Conservation (phyloP, 1,284 basidiomycete genomes). For the Blastosporella zonata region DNA sequence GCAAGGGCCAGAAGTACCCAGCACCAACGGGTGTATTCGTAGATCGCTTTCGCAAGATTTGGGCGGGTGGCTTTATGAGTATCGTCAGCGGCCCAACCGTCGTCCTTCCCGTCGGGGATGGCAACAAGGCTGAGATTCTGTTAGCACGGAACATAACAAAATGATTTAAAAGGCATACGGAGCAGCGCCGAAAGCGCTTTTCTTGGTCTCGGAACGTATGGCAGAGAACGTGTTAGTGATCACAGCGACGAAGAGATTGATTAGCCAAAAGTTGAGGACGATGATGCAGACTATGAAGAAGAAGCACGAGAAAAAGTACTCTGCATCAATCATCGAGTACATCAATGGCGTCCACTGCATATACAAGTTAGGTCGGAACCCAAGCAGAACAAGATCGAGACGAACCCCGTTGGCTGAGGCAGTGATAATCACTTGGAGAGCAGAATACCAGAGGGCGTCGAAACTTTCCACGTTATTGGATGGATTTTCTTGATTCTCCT, state of each 20-base stretch:
- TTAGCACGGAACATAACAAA: slow-evolving; percentile 6
- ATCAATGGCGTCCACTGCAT: slow-evolving; percentile 74
- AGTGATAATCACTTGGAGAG: slow-evolving; percentile 84
- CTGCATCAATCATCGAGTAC: slow-evolving; percentile 91
- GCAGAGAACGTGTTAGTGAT: slow-evolving; percentile 95
- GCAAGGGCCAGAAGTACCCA: slow-evolving; percentile 79
- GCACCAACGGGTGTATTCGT: slow-evolving; percentile 63
- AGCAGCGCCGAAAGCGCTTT: slow-evolving; percentile 88
- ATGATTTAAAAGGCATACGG: slow-evolving; percentile 40
- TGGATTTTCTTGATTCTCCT: slow-evolving; percentile 73
- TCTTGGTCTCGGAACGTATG: slow-evolving; percentile 85
- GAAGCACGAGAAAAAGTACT: slow-evolving; percentile 84
- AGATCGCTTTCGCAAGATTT: slow-evolving; percentile 53
- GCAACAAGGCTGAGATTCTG: slow-evolving; percentile 38
- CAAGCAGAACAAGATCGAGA: slow-evolving; percentile 12
- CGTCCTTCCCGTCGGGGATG: slow-evolving; percentile 53
- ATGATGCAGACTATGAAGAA: slow-evolving; percentile 88
- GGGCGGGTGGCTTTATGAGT: slow-evolving; percentile 39
- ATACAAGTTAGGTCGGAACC: slow-evolving; percentile 7
- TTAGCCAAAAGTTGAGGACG: slow-evolving; percentile 90
- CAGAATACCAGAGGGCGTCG: slow-evolving; percentile 84
- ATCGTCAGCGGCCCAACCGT: slow-evolving; percentile 53
- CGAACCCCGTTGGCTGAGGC: slow-evolving; percentile 76
- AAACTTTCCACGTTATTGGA: slow-evolving; percentile 74
- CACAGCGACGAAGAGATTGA: slow-evolving; percentile 94